Base-by-base conservation (phyloP, 2,329 filamentous ascomycete genomes). In the Helotiales sp. region DNA sequence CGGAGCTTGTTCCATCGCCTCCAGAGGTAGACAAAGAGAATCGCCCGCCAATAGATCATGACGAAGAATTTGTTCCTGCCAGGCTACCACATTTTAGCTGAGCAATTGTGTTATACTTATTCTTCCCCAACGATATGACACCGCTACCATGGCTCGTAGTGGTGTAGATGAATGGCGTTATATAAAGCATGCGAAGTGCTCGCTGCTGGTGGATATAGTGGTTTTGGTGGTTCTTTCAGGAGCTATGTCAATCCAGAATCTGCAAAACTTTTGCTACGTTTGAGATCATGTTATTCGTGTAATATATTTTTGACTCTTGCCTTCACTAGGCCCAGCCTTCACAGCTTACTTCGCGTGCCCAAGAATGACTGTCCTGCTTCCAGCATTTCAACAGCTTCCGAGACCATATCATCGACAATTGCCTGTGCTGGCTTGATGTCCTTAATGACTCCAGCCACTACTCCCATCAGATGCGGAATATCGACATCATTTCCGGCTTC, bases 391-490 rank as follows among this genome's bases (percentile, higher is more conserved):
- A 86, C 85, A 1, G 90, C 91, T 72, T 93, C 87, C 19, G 76
- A 75, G 9, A 96, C 90, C 91, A 98, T 97, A 65, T 96, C 91
- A 60, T 86, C 82, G n/a, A 98, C 86, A 76, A 98, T 96, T 63
- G 87, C 82, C 47, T 78, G 82, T 0, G 93, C 93, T 0, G 93
- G 91, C 77, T 95, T 86, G 59, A 97, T 84, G 64, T 87, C 85
- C 31, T 77, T 74, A 57, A 97, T 90, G 1, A 87, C 81, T 1
- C 89, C 93, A 0, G 91, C 90, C 8, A 97, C 93, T 76, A 96
- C 91, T 1, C 93, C 93, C 93, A 97, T 97, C 69, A 97, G 72
- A 74, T 93, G 92, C 12, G 93, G 93, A 55, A 89, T 78, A 69
- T 97, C 93, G 12, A 96, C 78, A 38, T 96, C 91, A 55, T 86